phyloP scores from a whole-genome alignment of 2,329 filamentous ascomycete genomes.

The Fusarium odoratissimum region DNA sequence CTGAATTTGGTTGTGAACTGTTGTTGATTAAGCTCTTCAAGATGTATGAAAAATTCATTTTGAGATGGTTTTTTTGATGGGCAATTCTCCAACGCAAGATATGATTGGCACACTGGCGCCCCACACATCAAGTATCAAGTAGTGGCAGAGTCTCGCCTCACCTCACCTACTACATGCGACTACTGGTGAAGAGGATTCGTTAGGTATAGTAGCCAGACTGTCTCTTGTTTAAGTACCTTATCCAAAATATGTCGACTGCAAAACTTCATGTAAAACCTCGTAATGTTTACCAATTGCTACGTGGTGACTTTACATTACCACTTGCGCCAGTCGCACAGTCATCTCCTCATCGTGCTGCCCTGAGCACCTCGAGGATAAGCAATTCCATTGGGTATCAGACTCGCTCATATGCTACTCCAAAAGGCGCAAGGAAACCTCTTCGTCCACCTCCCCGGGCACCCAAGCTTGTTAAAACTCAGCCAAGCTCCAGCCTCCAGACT shows the following conservation, averaged over 20 bases:
- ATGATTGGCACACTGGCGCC: conserved; percentile 37
- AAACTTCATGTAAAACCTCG: conserved; percentile 9
- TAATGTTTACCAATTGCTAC: conserved; percentile 19
- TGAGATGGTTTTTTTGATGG: conserved; percentile 36
- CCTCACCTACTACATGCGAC: neutral
- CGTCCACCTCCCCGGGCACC: conserved; percentile 26
- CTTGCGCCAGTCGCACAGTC: neutral
- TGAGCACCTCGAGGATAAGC: neutral
- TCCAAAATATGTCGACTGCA: neutral
- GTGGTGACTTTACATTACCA: neutral
- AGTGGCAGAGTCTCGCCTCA: conserved; percentile 31
- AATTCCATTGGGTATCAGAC: conserved; percentile 12
- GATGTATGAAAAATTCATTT: conserved; percentile 31
- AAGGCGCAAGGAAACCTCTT: conserved; percentile 11
- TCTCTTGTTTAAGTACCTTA: neutral
- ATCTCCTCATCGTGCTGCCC: neutral
- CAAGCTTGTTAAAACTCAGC: neutral
- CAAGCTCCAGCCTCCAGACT: conserved; percentile 6
- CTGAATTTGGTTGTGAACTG: conserved; percentile 9
- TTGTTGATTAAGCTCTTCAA: conserved; percentile 30
- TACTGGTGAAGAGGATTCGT: neutral
- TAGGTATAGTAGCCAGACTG: neutral
- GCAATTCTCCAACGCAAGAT: conserved; percentile 7
- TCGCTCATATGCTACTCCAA: conserved; percentile 34
- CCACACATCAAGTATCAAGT: neutral